Base-by-base conservation (phyloP, 768 basidiomycete genomes). In the Heimioporus sp. region DNA sequence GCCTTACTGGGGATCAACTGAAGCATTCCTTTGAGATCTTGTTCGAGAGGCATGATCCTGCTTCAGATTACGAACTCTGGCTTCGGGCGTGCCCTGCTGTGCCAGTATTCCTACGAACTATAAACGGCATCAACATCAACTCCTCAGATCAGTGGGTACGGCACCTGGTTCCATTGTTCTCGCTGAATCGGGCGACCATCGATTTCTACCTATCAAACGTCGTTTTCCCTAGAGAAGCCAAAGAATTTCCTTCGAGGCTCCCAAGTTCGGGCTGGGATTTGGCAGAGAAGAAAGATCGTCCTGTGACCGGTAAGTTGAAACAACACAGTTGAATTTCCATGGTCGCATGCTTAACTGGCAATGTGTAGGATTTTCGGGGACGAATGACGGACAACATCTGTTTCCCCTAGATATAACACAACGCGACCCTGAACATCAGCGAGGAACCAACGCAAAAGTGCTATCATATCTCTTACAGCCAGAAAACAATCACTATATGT, bases 201-300 rank as follows among this genome's bases (percentile, higher is more conserved):
- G 69, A 81, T 41, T 81, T 81, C 59, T 81, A 69, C 60, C 65
- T 81, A 17, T 61, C 72, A 0, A 60, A 67, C 15, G 58, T 76
- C 3, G 80, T 81, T 12, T 80, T 81, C 51, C 79, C 80, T 4
- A 75, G 69, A 32, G 70, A 74, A 19, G 39, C 42, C 2, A 67
- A 52, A 44, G 59, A 21, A 60, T 72, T 34, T 52, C 69, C 36
- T 46, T 57, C 7, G 10, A 53, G 40, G 4, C 21, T 67, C 10
- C 45, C 63, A 15, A 55, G 60, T 20, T 60, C 57, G 4, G 46
- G 49, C 13, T 54, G 53, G 48, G 53, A 54, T 28, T 16, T 54
- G 13, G 49, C 41, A 5, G 53, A 55, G 24, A 39, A 24, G 24
- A 41, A 41, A 30, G 45, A 38, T 5, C 44, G 21, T 6, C 7